A percentile compares a stretch with the other conserved stretches of the same genome.
phyloP scores from a whole-genome alignment of 148 eudicot species.

The Cornus suecica region DNA sequence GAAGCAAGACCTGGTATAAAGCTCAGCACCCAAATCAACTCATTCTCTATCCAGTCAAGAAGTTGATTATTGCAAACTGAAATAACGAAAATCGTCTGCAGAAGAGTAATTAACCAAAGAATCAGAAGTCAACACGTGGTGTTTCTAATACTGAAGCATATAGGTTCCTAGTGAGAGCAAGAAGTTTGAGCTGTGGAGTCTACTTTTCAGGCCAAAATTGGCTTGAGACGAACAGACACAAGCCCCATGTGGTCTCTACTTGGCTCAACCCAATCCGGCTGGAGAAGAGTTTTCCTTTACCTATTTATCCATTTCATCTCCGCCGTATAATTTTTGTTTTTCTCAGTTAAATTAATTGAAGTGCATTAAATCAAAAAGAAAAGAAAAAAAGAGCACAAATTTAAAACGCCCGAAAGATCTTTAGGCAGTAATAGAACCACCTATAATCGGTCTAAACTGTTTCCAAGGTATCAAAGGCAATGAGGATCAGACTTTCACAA shows the following conservation, averaged over 20 bases:
- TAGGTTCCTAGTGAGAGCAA: not conserved
- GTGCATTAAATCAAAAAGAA: not conserved
- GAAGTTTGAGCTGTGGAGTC: too few relatives aligned
- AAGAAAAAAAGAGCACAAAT: not conserved
- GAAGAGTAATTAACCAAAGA: conserved; percentile 11
- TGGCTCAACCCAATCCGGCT: too few relatives aligned
- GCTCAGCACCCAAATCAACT: conserved; percentile 79
- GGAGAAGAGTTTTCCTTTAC: not conserved
- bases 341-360: not conserved
- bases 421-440: not conserved
- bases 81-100: conserved; percentile 88
- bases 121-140: conserved; percentile 2
- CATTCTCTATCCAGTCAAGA: conserved; percentile 88
- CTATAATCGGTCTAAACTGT: not conserved
- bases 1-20: conserved; percentile 72
- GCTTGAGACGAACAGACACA: too few relatives aligned
- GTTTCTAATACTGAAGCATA: not conserved
- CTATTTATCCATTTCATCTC: not conserved
- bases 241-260: too few relatives aligned
- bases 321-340: not conserved
- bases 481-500: not conserved
- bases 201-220: too few relatives aligned
- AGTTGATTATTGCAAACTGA: conserved; percentile 97
- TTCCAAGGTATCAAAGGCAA: not conserved
- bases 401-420: not conserved